These are phyloP conservation scores for Hymenoscyphus fraxineus DNA, from an alignment of 2,329 filamentous ascomycete species.

Conservation along the genomic window DNA sequence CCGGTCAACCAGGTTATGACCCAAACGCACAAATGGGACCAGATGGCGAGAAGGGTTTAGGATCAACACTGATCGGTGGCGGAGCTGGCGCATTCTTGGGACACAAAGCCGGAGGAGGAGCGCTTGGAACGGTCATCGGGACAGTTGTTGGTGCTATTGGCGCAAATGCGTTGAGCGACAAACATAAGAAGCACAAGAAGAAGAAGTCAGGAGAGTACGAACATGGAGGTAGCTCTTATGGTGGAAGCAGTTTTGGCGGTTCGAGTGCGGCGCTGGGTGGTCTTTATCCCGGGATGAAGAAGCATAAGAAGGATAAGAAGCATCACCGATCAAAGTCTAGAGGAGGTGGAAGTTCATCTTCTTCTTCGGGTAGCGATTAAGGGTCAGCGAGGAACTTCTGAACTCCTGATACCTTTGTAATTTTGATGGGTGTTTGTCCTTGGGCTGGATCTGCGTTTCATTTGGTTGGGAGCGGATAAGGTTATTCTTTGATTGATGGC, in stretches of 20 bases:
- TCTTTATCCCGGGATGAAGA: conserved; percentile 18
- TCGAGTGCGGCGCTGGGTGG: conserved; percentile 18
- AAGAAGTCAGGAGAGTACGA: conserved; percentile 23
- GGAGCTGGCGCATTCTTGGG: conserved; percentile 44
- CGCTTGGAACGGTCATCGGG: conserved; percentile 50
- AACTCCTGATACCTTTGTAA: not conserved
- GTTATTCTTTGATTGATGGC: no score
- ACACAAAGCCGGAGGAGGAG: conserved; percentile 52
- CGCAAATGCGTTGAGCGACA: conserved; percentile 49
- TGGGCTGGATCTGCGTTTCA: not conserved
- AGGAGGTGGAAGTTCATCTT: conserved; percentile 14
- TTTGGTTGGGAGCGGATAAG: no score
- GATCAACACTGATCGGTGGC: conserved; percentile 11
- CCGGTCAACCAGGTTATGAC: conserved; percentile 13
- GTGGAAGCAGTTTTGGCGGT: conserved; percentile 16
- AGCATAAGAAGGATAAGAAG: conserved; percentile 20
- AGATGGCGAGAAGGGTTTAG: conserved; percentile 47
- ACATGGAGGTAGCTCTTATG: conserved; percentile 6
- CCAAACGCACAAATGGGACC: conserved; percentile 20
- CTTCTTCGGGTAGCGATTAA: conserved; percentile 25
- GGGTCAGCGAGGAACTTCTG: not conserved
- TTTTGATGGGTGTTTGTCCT: not conserved
- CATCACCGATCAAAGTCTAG: conserved; percentile 20
- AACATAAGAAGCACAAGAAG: conserved; percentile 38
- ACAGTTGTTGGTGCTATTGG: conserved; percentile 52